Base-by-base conservation (phyloP, 495 filamentous ascomycete species). In the Peziza echinospora region DNA sequence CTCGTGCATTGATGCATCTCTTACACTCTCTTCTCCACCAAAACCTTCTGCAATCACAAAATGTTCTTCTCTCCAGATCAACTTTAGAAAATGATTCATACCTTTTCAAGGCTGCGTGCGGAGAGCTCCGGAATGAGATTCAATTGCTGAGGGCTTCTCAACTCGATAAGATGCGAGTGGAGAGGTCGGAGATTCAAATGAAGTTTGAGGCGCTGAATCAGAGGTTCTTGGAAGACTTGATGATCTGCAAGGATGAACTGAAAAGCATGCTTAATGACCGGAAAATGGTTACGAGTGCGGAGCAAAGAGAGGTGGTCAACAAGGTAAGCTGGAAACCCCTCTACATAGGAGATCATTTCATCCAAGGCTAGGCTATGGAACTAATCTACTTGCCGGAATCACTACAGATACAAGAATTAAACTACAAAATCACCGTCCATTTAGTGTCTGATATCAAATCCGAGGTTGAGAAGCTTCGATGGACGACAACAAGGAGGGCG, bases 231-330 rank as follows among this genome's bases (percentile, higher is more conserved):
- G 84, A 91, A 56, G 85, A 94, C 51, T 68, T 83, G 21, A 63
- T 73, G 48, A 74, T 68, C 10, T 64, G 94, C 47, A 87, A 82
- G 60, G 87, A 99, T 58, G 84, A 86, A 28, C 72, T 96, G 34
- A 86, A 84, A 58, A 85, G 83, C 44, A 80, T 93, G 76, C 93
- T 96, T 62, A 85, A 94, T 56, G 89, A 99, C 56, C 73, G 92
- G 21, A 84, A 84, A 62, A 93, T 99, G 85, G 71, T 71, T 5
- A 84, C 85, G 16, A 70, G 83, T 39, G 78, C 80, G 59, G 80
- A 93, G 57, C 82, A 92, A 64, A 73, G 85, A 55, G 69, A 63
- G 16, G 80, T 83, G 60, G 85, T 96, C 54, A 80, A 71, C 53
- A 67, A 66, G n/a, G n/a, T n/a, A n/a, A n/a, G n/a, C n/a, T n/a